These are phyloP conservation scores for Boletus reticulatus DNA, from an alignment of 768 basidiomycete species.

Conservation along the genomic window DNA sequence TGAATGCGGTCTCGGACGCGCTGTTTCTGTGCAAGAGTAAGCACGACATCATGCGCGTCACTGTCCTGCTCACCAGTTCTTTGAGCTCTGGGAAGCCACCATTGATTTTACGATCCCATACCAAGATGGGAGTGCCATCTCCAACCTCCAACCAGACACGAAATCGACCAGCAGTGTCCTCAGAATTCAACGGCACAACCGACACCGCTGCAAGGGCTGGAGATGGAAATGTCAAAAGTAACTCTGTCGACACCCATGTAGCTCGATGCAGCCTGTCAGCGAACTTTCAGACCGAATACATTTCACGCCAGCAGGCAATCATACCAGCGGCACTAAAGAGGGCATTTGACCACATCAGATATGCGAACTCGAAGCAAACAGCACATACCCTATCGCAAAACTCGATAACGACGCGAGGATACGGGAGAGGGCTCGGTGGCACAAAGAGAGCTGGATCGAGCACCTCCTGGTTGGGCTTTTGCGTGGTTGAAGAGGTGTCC, in stretches of 20 bases:
- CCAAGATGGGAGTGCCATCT: conserved; percentile 39
- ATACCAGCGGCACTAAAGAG: conserved; percentile 75
- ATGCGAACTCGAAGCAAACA: background rate
- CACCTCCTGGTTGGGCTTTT: conserved; percentile 17
- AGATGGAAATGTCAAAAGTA: conserved; percentile 87
- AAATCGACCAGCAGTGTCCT: conserved; percentile 88
- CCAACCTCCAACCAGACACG: conserved; percentile 75
- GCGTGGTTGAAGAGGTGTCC: conserved; percentile 9
- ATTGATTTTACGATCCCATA: conserved; percentile 92
- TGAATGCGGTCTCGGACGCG: conserved; percentile 79
- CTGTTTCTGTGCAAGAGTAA: conserved; percentile 64
- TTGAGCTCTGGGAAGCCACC: conserved; percentile 93
- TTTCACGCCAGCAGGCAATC: conserved; percentile 14
- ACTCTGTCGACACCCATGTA: conserved; percentile 90
- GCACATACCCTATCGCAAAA: conserved; percentile 84
- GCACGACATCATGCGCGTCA: conserved; percentile 3
- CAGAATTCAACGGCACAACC: conserved; percentile 69
- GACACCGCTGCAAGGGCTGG: conserved; percentile 66
- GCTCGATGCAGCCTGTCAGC: conserved; percentile 81
- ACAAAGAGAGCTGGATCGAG: conserved; percentile 54
- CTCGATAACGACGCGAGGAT: conserved; percentile 75
- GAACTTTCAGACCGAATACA: background rate
- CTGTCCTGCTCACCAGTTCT: conserved; percentile 53
- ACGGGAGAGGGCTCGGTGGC: conserved; percentile 46
- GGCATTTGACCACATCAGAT: conserved; percentile 3